Base-by-base conservation (phyloP, 2,329 filamentous ascomycete genomes). In the Cercospora brassicicola region DNA sequence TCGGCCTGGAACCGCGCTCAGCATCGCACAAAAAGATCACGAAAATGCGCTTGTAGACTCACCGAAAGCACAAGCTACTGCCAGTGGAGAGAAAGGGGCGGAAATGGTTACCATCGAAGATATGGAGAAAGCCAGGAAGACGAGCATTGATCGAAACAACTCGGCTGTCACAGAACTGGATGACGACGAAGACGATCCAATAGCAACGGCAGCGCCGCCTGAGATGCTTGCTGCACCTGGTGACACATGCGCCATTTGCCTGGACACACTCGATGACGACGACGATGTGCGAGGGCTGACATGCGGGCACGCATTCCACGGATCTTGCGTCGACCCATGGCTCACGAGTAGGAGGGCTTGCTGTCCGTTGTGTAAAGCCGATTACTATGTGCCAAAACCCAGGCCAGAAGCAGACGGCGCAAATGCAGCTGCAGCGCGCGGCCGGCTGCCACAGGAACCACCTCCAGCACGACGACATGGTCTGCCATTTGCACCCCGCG, bases 221-320 rank as follows among this genome's bases (percentile, higher is more conserved):
- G 93, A 97, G 75, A 84, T 94, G 77, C 82, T 96, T 67, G 88
- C 89, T 28, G 90, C 90, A 62, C 91, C 93, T 0, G 95, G 94
- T 53, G 95, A 99, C 77, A 91, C 93, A 1, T 99, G 95, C 80
- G 95, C 95, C 61, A 98, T 99, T 75, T 99, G 95, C 79, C 90
- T 99, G 72, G 95, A 99, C 77, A 90, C 88, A 0, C 87, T 99
- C 18, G 95, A 99, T 79, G 93, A 98, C 71, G 92, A 97, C 71
- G 95, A 98, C 74, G 94, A 99, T 77, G 90, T 99, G 60, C 92
- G 95, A 73, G 95, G 95, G 2, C 83, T 99, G 69, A 93, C 92
- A 3, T 99, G 95, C 76, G 95, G 95, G n/a, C 95, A 99, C 80
- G 94, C 94, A 64, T 99, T 98, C 87, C 95, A 99, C 79, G 94